These are phyloP conservation scores for Arthromyces matolae DNA, from an alignment of 768 basidiomycete genomes.

Conservation along the genomic window DNA sequence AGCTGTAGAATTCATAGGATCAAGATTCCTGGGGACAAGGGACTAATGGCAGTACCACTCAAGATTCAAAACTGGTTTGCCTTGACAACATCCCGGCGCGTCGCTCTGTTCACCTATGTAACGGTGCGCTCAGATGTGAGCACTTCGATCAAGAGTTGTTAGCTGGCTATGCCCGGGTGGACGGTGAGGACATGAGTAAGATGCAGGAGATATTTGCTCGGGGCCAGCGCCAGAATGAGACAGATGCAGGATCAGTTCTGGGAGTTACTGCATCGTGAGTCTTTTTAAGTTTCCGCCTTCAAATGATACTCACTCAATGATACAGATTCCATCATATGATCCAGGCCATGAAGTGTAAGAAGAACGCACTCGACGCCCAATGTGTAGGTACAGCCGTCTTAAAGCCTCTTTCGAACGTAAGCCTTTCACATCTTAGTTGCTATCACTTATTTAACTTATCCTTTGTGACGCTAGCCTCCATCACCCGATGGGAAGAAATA, in stretches of 20 bases:
- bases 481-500: not conserved
- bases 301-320: not conserved
- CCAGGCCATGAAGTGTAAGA: not conserved
- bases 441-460: not conserved
- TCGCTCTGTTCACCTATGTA: not conserved
- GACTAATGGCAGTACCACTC: not conserved
- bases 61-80: not conserved
- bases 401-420: not conserved
- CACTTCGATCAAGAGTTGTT: not conserved
- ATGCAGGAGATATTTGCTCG: not conserved
- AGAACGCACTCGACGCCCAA: too few relatives aligned
- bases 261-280: not conserved
- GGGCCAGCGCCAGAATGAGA: not conserved
- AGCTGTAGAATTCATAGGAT: not conserved
- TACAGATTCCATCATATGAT: not conserved
- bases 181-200: not conserved
- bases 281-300: not conserved
- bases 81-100: not conserved
- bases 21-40: not conserved
- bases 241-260: not conserved
- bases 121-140: not conserved
- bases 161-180: not conserved
- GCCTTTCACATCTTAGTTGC: not conserved
- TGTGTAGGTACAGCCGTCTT: not conserved
- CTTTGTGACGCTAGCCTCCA: not conserved